A percentile compares a stretch with the other conserved stretches of the same genome.
These are phyloP conservation scores for Annulohypoxylon moriforme DNA, from an alignment of 495 filamentous ascomycete genomes.

Conservation along the genomic window DNA sequence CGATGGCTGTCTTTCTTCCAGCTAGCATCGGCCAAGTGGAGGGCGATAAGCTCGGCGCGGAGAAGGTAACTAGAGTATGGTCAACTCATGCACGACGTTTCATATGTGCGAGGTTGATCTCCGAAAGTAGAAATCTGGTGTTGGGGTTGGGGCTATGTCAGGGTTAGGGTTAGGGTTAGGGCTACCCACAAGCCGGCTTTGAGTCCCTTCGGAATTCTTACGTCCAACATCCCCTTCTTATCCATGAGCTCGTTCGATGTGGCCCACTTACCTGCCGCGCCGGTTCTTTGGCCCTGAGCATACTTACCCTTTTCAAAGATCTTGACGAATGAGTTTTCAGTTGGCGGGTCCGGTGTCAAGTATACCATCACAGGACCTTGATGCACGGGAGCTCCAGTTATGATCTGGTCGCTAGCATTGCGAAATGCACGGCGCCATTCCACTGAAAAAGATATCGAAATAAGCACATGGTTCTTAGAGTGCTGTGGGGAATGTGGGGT, in stretches of 20 bases:
- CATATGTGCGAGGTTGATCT: too few relatives aligned
- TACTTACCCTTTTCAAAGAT: constrained; percentile 59
- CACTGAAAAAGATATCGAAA: neutral
- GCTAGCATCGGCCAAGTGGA: constrained; percentile 56
- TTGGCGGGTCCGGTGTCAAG: constrained; percentile 58
- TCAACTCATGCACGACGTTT: neutral
- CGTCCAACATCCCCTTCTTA: constrained; percentile 57
- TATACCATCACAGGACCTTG: constrained; percentile 59
- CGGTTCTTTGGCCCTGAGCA: constrained; percentile 34
- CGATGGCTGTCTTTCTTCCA: constrained; percentile 46
- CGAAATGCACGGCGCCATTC: constrained; percentile 54
- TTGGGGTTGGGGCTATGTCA: too few relatives aligned
- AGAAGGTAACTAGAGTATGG: constrained; percentile 51
- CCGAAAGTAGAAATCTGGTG: too few relatives aligned
- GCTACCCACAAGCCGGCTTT: constrained; percentile 54
- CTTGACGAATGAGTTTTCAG: constrained; percentile 60
- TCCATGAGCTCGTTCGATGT: constrained; percentile 54
- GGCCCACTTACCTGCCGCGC: constrained; percentile 51
- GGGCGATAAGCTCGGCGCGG: constrained; percentile 60
- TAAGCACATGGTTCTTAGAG: too few relatives aligned
- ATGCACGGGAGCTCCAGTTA: constrained; percentile 51
- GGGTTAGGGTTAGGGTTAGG: neutral
- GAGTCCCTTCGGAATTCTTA: constrained; percentile 55
- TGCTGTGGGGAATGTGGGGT: neutral
- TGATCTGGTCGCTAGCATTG: constrained; percentile 55